Evolutionary conservation across 139 green algal species (phyloP), one percentile per base, ranked within the genome.

Genomic region (Diplosphaera chodatii): DNA sequence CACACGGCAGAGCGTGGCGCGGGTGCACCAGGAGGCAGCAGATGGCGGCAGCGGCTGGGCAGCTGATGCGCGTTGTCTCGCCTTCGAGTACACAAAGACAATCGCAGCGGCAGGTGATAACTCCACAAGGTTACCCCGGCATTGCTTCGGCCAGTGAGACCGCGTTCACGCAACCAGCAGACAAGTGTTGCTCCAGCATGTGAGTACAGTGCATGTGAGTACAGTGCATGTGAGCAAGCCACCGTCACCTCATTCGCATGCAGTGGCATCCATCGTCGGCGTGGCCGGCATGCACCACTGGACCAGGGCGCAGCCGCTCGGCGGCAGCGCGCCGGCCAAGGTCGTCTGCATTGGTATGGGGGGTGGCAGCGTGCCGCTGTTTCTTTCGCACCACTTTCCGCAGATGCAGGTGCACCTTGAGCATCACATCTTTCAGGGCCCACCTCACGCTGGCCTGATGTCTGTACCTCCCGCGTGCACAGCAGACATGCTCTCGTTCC

Each of bases 291-390:
- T 59, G 48, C 48, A 59, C 3, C 48, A 59, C 48, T 59, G 48
- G 16, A 25, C n/a, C 16, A 28, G n/a, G 59, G 32, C 31, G 62
- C 68, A 64, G 40, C 27, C 32, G 32, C 18, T 32, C 16, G 2
- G 4, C 33, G 56, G n/a, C 30, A 40, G 13, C 30, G 64, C 33
- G 55, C 30, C 21, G 4, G 32, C 8, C n/a, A 37, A 69, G 15
- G 65, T 71, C 18, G 65, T 89, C 30, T 90, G 80, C 67, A 76
- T 89, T 32, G 84, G 84, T n/a, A 30, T 89, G 32, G 84, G 84
- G 20, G 84, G 84, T 5, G 84, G 84, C 65, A 88, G 75, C 55
- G 65, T 89, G 27, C 83, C 84, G 5, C 59, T 84, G n/a, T 89
- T 87, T 66, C 77, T 89, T 33, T 34, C 72, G 0, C 77, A 88